Evolutionary conservation across 306 rosid genomes (phyloP).

Genomic region (Citrullus amarus): DNA sequence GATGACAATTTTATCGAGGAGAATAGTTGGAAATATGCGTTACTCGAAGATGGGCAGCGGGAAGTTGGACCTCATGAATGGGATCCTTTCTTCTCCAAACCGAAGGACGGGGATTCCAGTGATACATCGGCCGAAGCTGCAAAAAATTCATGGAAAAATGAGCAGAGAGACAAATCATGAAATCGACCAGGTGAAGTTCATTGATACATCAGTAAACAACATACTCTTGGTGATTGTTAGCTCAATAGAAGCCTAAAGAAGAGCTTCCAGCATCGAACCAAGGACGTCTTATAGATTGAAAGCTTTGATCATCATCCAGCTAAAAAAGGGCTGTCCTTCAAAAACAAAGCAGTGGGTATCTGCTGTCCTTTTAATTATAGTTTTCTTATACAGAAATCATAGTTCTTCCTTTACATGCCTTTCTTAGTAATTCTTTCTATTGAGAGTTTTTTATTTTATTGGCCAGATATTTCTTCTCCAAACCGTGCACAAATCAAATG

Average conservation of each 20-base stretch:
- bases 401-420: background rate
- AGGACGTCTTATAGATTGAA: background rate
- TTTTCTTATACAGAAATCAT: conserved; percentile 4
- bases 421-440: conserved; percentile 1
- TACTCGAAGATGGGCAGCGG: conserved; percentile 77
- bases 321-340: background rate
- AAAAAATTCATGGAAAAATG: conserved; percentile 80
- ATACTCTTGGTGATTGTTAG: background rate
- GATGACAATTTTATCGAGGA: conserved; percentile 80
- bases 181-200: background rate
- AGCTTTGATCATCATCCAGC: conserved; percentile 1
- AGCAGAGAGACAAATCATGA: conserved; percentile 40
- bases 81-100: conserved; percentile 99
- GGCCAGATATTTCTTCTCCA: background rate
- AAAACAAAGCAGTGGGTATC: background rate
- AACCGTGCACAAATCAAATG: conserved; percentile 1
- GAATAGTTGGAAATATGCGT: conserved; percentile 90
- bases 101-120: conserved; percentile 63
- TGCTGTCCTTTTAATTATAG: background rate
- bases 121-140: conserved; percentile 62
- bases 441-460: background rate
- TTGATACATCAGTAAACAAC: background rate
- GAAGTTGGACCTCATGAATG: conserved; percentile 95
- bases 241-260: background rate
- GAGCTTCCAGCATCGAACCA: background rate